Conservation (phyloP, 2,329 filamentous ascomycete genomes). For the Pseudogymnoascus sp. region DNA sequence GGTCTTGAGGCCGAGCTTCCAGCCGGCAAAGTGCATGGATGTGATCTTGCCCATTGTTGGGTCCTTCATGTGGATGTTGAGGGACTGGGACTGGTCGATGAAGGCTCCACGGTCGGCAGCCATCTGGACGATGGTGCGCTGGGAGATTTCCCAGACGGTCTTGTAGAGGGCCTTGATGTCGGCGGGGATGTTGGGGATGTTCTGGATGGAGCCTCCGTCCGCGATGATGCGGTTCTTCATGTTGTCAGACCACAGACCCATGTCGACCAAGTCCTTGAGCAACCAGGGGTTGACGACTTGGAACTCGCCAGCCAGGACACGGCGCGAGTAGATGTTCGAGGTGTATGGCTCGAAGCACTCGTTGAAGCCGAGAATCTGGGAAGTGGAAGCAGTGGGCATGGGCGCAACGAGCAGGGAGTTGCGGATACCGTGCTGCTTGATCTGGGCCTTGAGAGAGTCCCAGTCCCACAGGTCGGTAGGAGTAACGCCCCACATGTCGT, state of each 20-base stretch:
- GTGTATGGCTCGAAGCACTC: constrained; percentile 99
- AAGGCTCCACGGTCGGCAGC: constrained; percentile 96
- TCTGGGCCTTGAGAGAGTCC: constrained; percentile 78
- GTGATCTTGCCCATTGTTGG: constrained; percentile 99
- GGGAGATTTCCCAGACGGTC: constrained; percentile 99
- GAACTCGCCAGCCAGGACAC: constrained; percentile 96
- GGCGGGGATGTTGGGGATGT: constrained; percentile 90
- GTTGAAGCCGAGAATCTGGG: constrained; percentile 97
- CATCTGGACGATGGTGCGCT: constrained; percentile 94
- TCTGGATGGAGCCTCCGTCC: constrained; percentile 90
- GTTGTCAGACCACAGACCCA: constrained; percentile 96
- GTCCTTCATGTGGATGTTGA: constrained; percentile 99
- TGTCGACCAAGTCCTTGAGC: constrained; percentile 94
- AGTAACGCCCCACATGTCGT: constrained; percentile 96
- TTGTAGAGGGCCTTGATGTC: constrained; percentile 98
- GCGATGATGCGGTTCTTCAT: constrained; percentile 99
- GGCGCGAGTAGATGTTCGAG: constrained; percentile 98
- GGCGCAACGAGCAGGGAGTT: constrained; percentile 94
- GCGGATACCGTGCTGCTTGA: constrained; percentile 86
- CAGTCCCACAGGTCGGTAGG: constrained; percentile 96
- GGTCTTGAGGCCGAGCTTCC: constrained; percentile 98
- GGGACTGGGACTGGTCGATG: constrained; percentile 97
- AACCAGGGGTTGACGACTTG: constrained; percentile 99
- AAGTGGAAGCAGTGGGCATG: constrained; percentile 96
- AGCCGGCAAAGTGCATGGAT: constrained; percentile 97